Evolutionary conservation across 441 rosid genomes (phyloP).

Genomic region (Metrosideros polymorpha): DNA sequence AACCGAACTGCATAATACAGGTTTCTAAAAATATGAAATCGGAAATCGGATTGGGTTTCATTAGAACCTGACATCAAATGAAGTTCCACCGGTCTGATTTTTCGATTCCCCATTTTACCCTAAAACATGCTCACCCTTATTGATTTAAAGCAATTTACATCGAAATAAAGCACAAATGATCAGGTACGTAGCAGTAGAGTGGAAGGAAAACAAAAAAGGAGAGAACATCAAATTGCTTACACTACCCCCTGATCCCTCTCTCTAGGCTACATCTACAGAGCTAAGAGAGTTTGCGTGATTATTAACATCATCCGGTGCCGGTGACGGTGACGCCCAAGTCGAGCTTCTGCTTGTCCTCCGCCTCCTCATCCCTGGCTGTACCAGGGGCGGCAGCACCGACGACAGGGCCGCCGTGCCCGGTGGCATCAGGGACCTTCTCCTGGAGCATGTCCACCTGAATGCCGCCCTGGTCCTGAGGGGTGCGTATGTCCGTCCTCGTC

Average conservation of each 20-base stretch:
- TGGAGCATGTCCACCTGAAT: slow-evolving; percentile 27
- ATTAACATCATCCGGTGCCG: neutral
- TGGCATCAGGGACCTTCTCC: slow-evolving; percentile 34
- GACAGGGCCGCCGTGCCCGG: slow-evolving; percentile 39
- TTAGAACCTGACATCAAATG: too few species aligned
- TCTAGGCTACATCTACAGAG: neutral
- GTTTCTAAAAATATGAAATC: too few species aligned
- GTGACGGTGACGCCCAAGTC: slow-evolving; percentile 1
- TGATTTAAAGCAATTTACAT: neutral
- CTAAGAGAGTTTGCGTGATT: neutral
- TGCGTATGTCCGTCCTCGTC: slow-evolving; percentile 20
- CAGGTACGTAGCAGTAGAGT: neutral
- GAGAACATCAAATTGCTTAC: neutral
- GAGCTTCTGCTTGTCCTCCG: neutral
- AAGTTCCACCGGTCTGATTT: too few species aligned
- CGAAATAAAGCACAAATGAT: neutral
- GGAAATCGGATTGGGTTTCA: too few species aligned
- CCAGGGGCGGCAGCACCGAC: slow-evolving; percentile 19
- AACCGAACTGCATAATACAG: too few species aligned
- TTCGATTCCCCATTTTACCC: too few species aligned
- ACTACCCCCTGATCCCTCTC: neutral
- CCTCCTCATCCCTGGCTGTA: neutral
- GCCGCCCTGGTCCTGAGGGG: slow-evolving; percentile 29
- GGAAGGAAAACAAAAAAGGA: neutral
- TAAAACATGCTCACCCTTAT: too few species aligned